Evolutionary conservation across 2,329 filamentous ascomycete genomes (phyloP).

Genomic region (Penicillium sp.): DNA sequence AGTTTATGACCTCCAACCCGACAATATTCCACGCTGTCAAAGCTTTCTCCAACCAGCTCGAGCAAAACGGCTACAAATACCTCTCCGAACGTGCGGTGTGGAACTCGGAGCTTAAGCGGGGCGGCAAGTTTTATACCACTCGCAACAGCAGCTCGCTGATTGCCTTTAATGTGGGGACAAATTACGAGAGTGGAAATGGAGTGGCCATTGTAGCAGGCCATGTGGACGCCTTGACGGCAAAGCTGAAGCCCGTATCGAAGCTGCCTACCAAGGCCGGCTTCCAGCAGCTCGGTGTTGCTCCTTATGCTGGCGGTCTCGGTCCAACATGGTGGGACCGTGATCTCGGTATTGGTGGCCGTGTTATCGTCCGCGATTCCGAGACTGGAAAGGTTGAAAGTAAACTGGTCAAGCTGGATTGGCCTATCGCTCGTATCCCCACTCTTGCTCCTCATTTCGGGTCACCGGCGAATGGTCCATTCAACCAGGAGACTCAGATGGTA

Average conservation of each 20-base stretch:
- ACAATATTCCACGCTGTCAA: conserved; percentile 91
- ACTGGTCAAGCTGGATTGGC: conserved; percentile 91
- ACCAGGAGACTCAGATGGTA: conserved; percentile 90
- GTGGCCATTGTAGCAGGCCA: conserved; percentile 88
- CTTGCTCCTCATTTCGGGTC: conserved; percentile 93
- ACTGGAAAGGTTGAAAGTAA: conserved; percentile 77
- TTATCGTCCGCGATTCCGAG: conserved; percentile 74
- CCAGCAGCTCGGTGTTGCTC: conserved; percentile 85
- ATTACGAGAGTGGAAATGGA: conserved; percentile 83
- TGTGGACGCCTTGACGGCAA: conserved; percentile 88
- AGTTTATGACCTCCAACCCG: conserved; percentile 87
- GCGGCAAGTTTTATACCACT: conserved; percentile 86
- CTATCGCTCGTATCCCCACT: conserved; percentile 88
- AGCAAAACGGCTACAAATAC: conserved; percentile 72
- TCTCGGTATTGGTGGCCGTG: conserved; percentile 84
- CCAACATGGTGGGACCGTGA: conserved; percentile 97
- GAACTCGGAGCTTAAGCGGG: conserved; percentile 70
- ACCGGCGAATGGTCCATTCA: conserved; percentile 67
- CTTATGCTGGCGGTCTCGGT: conserved; percentile 86
- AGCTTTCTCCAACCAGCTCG: conserved; percentile 74
- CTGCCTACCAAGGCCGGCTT: conserved; percentile 86
- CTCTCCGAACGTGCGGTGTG: conserved; percentile 79
- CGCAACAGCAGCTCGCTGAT: conserved; percentile 86
- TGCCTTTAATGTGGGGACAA: conserved; percentile 79
- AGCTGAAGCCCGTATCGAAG: conserved; percentile 86